A percentile compares a stretch with the other conserved stretches of the same genome.
Conservation (phyloP, 2,329 filamentous ascomycete species). For the Cladophialophora exuberans region DNA sequence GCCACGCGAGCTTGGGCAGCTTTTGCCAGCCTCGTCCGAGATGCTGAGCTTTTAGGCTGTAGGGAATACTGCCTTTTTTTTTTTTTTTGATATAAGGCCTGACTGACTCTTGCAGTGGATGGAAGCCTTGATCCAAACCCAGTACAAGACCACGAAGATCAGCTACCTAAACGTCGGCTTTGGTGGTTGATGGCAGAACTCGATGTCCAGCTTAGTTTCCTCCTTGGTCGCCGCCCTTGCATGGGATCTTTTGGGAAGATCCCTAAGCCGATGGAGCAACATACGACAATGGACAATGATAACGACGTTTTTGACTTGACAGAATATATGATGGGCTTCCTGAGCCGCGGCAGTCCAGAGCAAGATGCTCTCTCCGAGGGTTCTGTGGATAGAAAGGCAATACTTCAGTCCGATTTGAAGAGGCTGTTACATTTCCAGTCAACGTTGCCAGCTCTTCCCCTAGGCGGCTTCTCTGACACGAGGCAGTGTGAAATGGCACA, state of each 20-base stretch:
- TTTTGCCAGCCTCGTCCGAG: constrained; percentile 20
- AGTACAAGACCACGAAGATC: not conserved
- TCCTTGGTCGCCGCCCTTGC: constrained; percentile 24
- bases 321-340: constrained; percentile 16
- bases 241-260: constrained; percentile 13
- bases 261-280: constrained; percentile 3
- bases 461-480: constrained; percentile 9
- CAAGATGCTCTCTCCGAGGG: not conserved
- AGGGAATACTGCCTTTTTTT: constrained; percentile 2
- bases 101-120: constrained; percentile 20
- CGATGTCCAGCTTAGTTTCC: constrained; percentile 24
- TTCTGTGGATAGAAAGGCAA: constrained; percentile 1
- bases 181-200: constrained; percentile 28
- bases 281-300: constrained; percentile 9
- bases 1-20: constrained; percentile 24
- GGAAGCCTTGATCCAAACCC: not conserved
- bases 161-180: constrained; percentile 20
- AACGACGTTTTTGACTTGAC: constrained; percentile 19
- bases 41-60: constrained; percentile 24
- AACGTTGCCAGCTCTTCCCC: constrained; percentile 15
- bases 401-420: constrained; percentile 9
- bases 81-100: not conserved
- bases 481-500: constrained; percentile 13
- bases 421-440: constrained; percentile 16
- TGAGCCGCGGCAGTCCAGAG: constrained; percentile 9